Evolutionary conservation across 176 grass and related monocot genomes (phyloP).

Genomic region (Secale cereale): DNA sequence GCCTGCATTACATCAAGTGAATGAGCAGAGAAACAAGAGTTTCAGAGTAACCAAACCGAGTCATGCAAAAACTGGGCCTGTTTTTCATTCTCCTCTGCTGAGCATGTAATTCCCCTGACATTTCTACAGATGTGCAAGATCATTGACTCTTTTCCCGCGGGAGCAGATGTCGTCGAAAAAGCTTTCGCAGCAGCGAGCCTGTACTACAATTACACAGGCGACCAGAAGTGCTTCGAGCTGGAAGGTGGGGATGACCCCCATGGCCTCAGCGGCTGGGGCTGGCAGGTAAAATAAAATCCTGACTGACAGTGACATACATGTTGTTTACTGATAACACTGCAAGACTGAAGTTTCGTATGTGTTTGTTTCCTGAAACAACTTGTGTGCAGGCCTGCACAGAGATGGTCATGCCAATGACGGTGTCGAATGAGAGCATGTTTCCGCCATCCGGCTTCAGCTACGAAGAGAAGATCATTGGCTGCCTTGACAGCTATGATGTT

Average conservation of each 20-base stretch:
- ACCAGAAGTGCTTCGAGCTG: conserved; percentile 61
- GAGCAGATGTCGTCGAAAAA: conserved; percentile 45
- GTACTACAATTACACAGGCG: conserved; percentile 85
- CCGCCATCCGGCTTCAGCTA: conserved; percentile 53
- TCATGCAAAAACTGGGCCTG: neutral
- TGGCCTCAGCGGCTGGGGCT: conserved; percentile 79
- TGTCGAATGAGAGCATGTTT: conserved; percentile 85
- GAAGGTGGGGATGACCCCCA: conserved; percentile 71
- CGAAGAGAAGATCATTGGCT: conserved; percentile 41
- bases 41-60: neutral
- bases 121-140: conserved; percentile 79
- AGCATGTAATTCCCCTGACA: neutral
- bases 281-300: conserved; percentile 78
- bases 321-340: neutral
- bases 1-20: neutral
- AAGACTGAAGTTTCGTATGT: neutral
- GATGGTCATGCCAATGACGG: conserved; percentile 88
- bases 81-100: neutral
- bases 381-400: conserved; percentile 79
- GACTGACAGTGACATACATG: neutral
- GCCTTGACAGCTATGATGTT: conserved; percentile 44
- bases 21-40: neutral
- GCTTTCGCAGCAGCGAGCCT: conserved; percentile 68
- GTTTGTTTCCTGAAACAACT: conserved; percentile 5
- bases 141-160: conserved; percentile 57